These are phyloP conservation scores for Echites panduratus DNA, from an alignment of 257 asterid genomes.

Conservation along the genomic window DNA sequence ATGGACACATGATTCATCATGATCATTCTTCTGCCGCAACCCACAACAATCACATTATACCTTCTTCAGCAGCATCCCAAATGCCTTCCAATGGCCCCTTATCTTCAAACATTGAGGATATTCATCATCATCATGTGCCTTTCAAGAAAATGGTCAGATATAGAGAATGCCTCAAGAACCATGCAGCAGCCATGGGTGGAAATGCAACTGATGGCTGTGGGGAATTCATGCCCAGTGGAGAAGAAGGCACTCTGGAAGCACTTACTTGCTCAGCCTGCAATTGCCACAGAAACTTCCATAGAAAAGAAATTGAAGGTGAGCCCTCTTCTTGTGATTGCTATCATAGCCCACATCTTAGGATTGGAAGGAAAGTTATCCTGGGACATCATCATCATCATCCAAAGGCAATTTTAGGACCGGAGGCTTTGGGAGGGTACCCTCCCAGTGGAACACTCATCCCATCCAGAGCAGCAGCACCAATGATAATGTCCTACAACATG, in stretches of 20 bases:
- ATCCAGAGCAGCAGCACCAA: too few relatives aligned
- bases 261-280: slow-evolving; percentile 81
- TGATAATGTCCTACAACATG: too few relatives aligned
- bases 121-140: slow-evolving; percentile 28
- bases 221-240: slow-evolving; percentile 88
- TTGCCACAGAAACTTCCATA: slow-evolving; percentile 87
- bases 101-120: slow-evolving; percentile 18
- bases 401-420: too few relatives aligned
- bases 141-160: slow-evolving; percentile 50
- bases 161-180: slow-evolving; percentile 82
- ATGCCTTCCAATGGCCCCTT: slow-evolving; percentile 34
- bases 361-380: too few relatives aligned
- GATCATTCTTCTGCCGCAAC: slow-evolving; percentile 25
- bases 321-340: too few relatives aligned
- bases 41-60: slow-evolving; percentile 31
- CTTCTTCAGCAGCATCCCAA: slow-evolving; percentile 31
- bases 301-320: slow-evolving; percentile 34
- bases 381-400: too few relatives aligned
- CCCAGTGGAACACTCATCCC: too few relatives aligned
- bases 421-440: too few relatives aligned
- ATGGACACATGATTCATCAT: slow-evolving; percentile 49
- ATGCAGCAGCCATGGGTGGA: slow-evolving; percentile 89
- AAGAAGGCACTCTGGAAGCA: slow-evolving; percentile 66
- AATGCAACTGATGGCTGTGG: slow-evolving; percentile 91
- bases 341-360: too few relatives aligned